Conservation (phyloP, 768 basidiomycete genomes). For the Krasilnikovozyma curviuscula region DNA sequence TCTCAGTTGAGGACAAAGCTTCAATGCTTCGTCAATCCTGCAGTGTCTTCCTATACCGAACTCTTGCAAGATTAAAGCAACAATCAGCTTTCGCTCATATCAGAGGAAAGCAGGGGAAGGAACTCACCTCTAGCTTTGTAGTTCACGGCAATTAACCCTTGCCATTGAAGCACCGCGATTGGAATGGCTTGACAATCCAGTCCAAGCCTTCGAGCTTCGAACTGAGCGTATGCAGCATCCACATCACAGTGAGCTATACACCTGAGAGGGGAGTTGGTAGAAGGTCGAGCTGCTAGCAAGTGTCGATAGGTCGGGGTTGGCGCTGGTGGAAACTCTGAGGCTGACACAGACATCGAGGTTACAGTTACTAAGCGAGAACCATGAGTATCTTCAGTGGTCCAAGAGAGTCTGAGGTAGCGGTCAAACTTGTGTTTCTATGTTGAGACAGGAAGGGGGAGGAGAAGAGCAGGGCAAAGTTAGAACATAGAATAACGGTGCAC, state of each 20-base stretch:
- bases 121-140: conserved; percentile 62
- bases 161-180: conserved; percentile 74
- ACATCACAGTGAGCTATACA: conserved; percentile 65
- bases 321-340: too few species aligned
- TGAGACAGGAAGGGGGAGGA: too few species aligned
- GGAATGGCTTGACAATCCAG: conserved; percentile 34
- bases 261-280: conserved; percentile 5
- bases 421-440: too few species aligned
- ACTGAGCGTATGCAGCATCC: conserved; percentile 33
- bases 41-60: not conserved
- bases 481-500: too few species aligned
- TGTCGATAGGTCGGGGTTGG: too few species aligned
- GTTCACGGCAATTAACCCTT: conserved; percentile 77
- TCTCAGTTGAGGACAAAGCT: conserved; percentile 62
- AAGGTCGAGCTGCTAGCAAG: too few species aligned
- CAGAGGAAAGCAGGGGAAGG: not conserved
- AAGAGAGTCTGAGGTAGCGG: too few species aligned
- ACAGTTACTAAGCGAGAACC: too few species aligned
- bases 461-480: too few species aligned
- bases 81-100: not conserved
- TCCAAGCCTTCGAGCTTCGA: conserved; percentile 20
- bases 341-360: too few species aligned
- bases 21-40: conserved; percentile 46
- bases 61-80: not conserved
- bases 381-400: too few species aligned